phyloP scores from a whole-genome alignment of 2,329 filamentous ascomycete genomes.

The Cryphonectria naterciae region DNA sequence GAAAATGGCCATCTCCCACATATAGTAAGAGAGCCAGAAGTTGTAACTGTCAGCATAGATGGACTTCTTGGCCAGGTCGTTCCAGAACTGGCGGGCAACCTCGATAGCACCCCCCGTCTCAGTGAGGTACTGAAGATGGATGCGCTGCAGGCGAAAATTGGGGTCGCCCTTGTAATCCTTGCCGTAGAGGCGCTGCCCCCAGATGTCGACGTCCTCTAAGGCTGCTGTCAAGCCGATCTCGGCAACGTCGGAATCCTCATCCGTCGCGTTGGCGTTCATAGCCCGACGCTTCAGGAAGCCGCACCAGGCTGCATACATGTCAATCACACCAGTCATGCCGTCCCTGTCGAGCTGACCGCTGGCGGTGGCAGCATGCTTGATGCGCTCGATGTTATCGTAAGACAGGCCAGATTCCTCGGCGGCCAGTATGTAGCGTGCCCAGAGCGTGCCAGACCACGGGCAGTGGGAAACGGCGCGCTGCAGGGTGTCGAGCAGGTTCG shows the following conservation, averaged over 20 bases:
- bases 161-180: constrained; percentile 82
- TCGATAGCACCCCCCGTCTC: constrained; percentile 80
- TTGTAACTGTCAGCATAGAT: constrained; percentile 79
- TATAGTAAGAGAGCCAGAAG: constrained; percentile 92
- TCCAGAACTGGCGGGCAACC: constrained; percentile 78
- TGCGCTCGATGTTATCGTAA: constrained; percentile 81
- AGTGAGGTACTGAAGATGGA: constrained; percentile 88
- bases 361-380: constrained; percentile 91
- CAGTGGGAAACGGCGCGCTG: constrained; percentile 87
- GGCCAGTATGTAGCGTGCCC: constrained; percentile 85
- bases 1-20: constrained; percentile 81
- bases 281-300: constrained; percentile 87
- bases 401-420: constrained; percentile 78
- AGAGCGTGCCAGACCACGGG: constrained; percentile 88
- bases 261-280: constrained; percentile 71
- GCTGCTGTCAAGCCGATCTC: constrained; percentile 87
- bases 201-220: constrained; percentile 82
- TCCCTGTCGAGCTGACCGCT: constrained; percentile 82
- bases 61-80: constrained; percentile 65
- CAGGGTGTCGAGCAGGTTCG: constrained; percentile 68
- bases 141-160: constrained; percentile 84
- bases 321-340: constrained; percentile 84
- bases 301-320: constrained; percentile 94
- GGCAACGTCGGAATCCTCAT: constrained; percentile 86
- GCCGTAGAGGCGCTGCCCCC: constrained; percentile 75